Evolutionary conservation across 805 yeast species (phyloP).

Genomic region (Ogataea saltuana): DNA sequence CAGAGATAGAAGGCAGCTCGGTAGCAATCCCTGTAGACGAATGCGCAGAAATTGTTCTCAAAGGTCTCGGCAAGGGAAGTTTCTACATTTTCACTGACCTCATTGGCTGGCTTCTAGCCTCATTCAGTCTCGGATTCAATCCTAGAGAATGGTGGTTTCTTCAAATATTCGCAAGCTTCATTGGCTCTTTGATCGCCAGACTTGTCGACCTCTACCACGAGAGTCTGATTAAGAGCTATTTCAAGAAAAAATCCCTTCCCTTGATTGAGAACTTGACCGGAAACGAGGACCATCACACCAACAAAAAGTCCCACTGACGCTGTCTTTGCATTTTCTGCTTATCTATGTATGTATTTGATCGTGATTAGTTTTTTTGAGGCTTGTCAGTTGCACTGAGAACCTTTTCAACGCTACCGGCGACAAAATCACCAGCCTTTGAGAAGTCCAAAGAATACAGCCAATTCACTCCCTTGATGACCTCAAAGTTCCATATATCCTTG

Average conservation of each 20-base stretch:
- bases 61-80: conserved; percentile 60
- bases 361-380: conserved; percentile 7
- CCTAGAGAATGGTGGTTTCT: conserved; percentile 63
- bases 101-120: conserved; percentile 78
- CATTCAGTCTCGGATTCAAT: conserved; percentile 64
- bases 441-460: conserved; percentile 51
- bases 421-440: conserved; percentile 18
- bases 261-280: conserved; percentile 7
- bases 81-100: conserved; percentile 79
- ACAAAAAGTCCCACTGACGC: conserved; percentile 1
- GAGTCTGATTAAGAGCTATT: conserved; percentile 53
- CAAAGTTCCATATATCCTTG: conserved; percentile 80
- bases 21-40: conserved; percentile 62
- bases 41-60: conserved; percentile 64
- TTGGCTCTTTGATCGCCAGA: conserved; percentile 60
- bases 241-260: conserved; percentile 33
- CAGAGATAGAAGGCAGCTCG: conserved; percentile 82
- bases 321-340: conserved; percentile 5
- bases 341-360: conserved; percentile 2
- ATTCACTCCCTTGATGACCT: conserved; percentile 61
- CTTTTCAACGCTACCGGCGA: conserved; percentile 18
- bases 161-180: conserved; percentile 48
- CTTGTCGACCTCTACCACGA: conserved; percentile 52
- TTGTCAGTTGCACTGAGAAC: conserved; percentile 7
- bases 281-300: conserved; percentile 1